Evolutionary conservation across 176 grass and related monocot genomes (phyloP).

Genomic region (Otatea glauca): DNA sequence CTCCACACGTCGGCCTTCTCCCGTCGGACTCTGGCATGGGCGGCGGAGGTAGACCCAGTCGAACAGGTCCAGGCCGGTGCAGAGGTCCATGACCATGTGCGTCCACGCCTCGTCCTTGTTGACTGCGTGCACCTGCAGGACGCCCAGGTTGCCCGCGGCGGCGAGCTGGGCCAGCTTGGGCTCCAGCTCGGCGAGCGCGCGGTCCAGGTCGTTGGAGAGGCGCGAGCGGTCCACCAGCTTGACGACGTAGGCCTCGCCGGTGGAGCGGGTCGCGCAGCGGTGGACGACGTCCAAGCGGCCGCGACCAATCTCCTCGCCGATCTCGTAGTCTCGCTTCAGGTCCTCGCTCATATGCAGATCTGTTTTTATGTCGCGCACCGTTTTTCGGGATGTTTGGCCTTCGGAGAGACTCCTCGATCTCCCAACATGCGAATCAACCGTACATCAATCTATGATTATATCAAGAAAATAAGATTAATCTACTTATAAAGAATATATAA

Average conservation of each 20-base stretch:
- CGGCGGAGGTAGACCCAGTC: conserved; percentile 63
- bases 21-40: conserved; percentile 61
- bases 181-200: conserved; percentile 66
- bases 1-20: conserved; percentile 96
- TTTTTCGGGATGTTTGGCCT: conserved; percentile 5
- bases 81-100: conserved; percentile 86
- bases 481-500: no score
- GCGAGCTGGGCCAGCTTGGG: conserved; percentile 60
- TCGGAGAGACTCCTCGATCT: no score
- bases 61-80: conserved; percentile 66
- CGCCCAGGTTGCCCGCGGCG: conserved; percentile 63
- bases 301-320: conserved; percentile 79
- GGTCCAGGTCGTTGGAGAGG: conserved; percentile 72
- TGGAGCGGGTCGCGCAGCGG: conserved; percentile 64
- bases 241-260: conserved; percentile 58
- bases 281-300: conserved; percentile 79
- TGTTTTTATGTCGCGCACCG: background rate
- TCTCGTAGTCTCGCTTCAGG: conserved; percentile 61
- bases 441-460: no score
- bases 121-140: conserved; percentile 57
- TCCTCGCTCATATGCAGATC: conserved; percentile 62
- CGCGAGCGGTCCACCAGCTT: conserved; percentile 71
- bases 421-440: no score
- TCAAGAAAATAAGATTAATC: no score
- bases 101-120: conserved; percentile 65